phyloP scores from a whole-genome alignment of 805 yeast species.

The Kluyveromyces wickerhamii region DNA sequence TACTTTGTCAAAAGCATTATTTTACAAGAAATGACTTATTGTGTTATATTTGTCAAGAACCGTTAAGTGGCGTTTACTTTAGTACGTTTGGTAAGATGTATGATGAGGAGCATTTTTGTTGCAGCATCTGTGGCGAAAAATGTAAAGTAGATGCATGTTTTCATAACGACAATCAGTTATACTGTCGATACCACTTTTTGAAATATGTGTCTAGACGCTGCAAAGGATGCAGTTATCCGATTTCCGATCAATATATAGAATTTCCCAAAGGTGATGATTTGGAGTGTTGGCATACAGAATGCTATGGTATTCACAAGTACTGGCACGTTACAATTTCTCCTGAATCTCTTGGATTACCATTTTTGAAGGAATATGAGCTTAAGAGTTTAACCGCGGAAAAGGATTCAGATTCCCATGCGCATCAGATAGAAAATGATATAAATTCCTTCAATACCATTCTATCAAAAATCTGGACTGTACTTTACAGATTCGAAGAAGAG shows the following conservation, averaged over 20 bases:
- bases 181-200: slow-evolving; percentile 91
- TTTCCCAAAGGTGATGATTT: slow-evolving; percentile 82
- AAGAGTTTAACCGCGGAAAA: slow-evolving; percentile 18
- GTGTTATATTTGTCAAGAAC: slow-evolving; percentile 80
- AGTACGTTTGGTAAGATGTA: slow-evolving; percentile 89
- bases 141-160: slow-evolving; percentile 90
- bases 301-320: slow-evolving; percentile 94
- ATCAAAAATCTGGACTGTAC: slow-evolving; percentile 70
- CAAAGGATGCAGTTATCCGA: slow-evolving; percentile 88
- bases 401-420: slow-evolving; percentile 32
- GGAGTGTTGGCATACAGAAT: slow-evolving; percentile 99
- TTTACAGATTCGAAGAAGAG: slow-evolving; percentile 84
- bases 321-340: slow-evolving; percentile 84
- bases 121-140: slow-evolving; percentile 75
- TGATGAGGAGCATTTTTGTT: slow-evolving; percentile 92
- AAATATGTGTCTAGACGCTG: slow-evolving; percentile 78
- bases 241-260: slow-evolving; percentile 90
- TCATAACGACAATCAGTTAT: slow-evolving; percentile 74
- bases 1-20: slow-evolving; percentile 88
- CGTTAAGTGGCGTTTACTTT: slow-evolving; percentile 85
- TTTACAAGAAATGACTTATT: slow-evolving; percentile 76
- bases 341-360: slow-evolving; percentile 43
- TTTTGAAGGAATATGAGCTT: slow-evolving; percentile 23
- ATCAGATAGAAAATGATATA: slow-evolving; percentile 50
- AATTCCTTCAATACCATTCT: slow-evolving; percentile 53